A percentile compares a stretch with the other conserved stretches of the same genome.
These are phyloP conservation scores for Fragaria ananassa DNA, from an alignment of 306 rosid genomes.

Conservation along the genomic window DNA sequence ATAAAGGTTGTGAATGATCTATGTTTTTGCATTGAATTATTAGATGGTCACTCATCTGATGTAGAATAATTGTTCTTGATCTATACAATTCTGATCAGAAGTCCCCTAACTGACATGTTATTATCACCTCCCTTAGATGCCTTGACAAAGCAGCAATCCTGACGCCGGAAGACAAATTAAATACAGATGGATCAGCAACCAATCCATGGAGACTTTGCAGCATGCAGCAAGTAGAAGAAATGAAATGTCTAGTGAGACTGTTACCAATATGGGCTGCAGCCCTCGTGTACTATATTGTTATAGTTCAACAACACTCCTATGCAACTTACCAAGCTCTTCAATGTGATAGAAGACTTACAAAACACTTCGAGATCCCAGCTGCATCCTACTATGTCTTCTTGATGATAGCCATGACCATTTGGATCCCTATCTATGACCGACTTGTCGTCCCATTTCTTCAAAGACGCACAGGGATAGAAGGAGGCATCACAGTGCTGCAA, in stretches of 20 bases:
- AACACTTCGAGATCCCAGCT: slow-evolving; percentile 55
- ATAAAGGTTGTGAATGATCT: too few relatives aligned
- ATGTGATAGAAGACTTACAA: slow-evolving; percentile 53
- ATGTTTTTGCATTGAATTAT: neutral
- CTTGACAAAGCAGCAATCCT: slow-evolving; percentile 80
- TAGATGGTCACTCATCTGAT: neutral
- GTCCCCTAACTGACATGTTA: neutral
- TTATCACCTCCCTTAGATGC: slow-evolving; percentile 27
- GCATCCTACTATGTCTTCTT: slow-evolving; percentile 57
- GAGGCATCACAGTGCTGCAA: slow-evolving; percentile 74
- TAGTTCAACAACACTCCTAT: slow-evolving; percentile 54
- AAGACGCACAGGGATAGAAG: slow-evolving; percentile 49
- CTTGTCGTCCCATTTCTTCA: slow-evolving; percentile 53
- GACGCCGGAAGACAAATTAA: slow-evolving; percentile 43
- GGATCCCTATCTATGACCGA: slow-evolving; percentile 68
- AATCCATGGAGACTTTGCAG: slow-evolving; percentile 82
- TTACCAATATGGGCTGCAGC: slow-evolving; percentile 67
- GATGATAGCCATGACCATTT: slow-evolving; percentile 63
- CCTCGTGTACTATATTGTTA: slow-evolving; percentile 31
- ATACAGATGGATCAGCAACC: slow-evolving; percentile 62
- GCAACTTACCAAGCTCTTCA: slow-evolving; percentile 84
- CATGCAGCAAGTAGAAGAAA: slow-evolving; percentile 87
- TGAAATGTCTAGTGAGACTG: slow-evolving; percentile 64
- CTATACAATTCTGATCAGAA: neutral
- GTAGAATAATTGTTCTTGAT: neutral